Evolutionary conservation across 257 asterid species (phyloP), one percentile per base, ranked within the genome.

Genomic region (Cruciata laevipes): DNA sequence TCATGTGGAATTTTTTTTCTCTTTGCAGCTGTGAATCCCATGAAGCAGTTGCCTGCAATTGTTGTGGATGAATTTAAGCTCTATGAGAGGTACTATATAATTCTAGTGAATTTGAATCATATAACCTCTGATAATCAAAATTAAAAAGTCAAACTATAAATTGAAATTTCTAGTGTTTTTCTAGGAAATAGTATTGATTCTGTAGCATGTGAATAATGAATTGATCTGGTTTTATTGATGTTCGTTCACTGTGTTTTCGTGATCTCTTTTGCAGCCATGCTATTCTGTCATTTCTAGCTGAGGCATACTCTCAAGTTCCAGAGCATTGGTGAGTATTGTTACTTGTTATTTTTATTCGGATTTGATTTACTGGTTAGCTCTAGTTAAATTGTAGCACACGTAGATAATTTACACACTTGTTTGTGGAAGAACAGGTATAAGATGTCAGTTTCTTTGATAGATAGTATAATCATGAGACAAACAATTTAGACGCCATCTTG

Each of bases 251-350:
- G 13, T 32, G 30, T 72, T 77, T 6, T 69, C 72, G 20, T 20
- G 14, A 23, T 63, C 25, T 68, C 60, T 73, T 66, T 40, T 80
- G 91, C 90, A 94, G 97, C 69, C 99, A 94, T 65, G 96, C 99
- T 20, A 88, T 94, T 80, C 72, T 94, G 70, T 81, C 70, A 38
- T 94, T 88, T 76, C 82, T 94, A 79, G 91, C 95, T 51, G 71
- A 65, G 69, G 89, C 80, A n/a, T 90, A 78, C 76, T 96, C 99
- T 7, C 89, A 89, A 79, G 88, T 88, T 72, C 87, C 99, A 62
- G 99, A 88, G 84, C 97, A 94, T 79, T 94, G 99, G 99, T 90
- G 79, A 74, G 95, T 81, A 72, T 17, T 47, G 55, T 14, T 14
- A 3, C 7, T 63, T 12, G 17, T 63, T 74, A 25, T 57, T 69